These are phyloP conservation scores for Candida boidinii DNA, from an alignment of 805 yeast species.

Conservation along the genomic window DNA sequence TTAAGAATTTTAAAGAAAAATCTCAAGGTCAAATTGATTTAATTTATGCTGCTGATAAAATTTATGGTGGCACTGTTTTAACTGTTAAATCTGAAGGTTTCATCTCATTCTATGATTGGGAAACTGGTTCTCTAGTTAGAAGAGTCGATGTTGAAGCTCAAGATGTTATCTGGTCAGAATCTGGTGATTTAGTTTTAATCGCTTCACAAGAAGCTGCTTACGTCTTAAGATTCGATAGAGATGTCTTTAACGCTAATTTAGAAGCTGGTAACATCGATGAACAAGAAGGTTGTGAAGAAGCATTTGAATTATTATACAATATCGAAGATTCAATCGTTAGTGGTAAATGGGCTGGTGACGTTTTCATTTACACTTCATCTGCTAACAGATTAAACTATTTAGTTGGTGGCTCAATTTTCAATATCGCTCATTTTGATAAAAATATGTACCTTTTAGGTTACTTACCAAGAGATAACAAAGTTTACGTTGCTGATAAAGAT, in stretches of 20 bases:
- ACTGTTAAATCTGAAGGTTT: slow-evolving; percentile 82
- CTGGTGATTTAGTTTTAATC: slow-evolving; percentile 81
- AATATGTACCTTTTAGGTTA: slow-evolving; percentile 84
- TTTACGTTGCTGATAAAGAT: slow-evolving; percentile 88
- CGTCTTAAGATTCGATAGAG: slow-evolving; percentile 67
- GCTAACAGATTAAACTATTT: slow-evolving; percentile 86
- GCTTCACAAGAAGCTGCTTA: slow-evolving; percentile 65
- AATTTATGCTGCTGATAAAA: slow-evolving; percentile 65
- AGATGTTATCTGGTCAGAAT: slow-evolving; percentile 87
- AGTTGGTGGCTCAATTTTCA: slow-evolving; percentile 90
- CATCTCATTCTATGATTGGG: slow-evolving; percentile 92
- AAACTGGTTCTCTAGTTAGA: slow-evolving; percentile 71
- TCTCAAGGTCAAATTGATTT: slow-evolving; percentile 55
- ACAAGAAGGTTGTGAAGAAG: slow-evolving; percentile 84
- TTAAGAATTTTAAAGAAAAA: slow-evolving; percentile 79
- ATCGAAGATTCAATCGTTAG: slow-evolving; percentile 74
- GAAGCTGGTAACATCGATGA: slow-evolving; percentile 50
- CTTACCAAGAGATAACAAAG: slow-evolving; percentile 80
- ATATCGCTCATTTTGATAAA: slow-evolving; percentile 87
- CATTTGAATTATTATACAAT: slow-evolving; percentile 80
- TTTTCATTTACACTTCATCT: slow-evolving; percentile 81
- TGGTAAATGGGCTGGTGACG: slow-evolving; percentile 97
- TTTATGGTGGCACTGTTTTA: slow-evolving; percentile 83
- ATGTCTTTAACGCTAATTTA: slow-evolving; percentile 53
- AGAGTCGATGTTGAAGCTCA: slow-evolving; percentile 81